Conservation (phyloP, 306 rosid species). For the Oxytropis ochrocephala region DNA sequence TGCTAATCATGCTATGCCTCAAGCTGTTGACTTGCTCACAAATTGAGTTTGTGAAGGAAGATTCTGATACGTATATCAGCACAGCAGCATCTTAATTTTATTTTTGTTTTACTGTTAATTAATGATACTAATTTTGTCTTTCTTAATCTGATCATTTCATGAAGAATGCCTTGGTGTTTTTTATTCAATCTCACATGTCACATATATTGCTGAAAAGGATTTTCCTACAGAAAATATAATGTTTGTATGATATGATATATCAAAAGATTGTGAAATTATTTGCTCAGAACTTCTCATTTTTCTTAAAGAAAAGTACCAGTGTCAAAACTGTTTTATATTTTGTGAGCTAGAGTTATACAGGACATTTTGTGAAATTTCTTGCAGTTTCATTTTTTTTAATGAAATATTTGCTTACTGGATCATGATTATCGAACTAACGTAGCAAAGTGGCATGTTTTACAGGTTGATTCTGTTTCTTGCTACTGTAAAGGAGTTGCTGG, state of each 20-base stretch:
- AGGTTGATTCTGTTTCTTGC: constrained; percentile 96
- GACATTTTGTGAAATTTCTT: background rate
- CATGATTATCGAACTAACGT: constrained; percentile 14
- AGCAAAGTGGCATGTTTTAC: constrained; percentile 26
- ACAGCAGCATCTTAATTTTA: too few species aligned
- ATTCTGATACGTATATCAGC: too few species aligned
- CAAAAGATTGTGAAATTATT: background rate
- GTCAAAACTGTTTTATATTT: background rate
- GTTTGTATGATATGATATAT: background rate
- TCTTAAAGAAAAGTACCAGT: too few species aligned
- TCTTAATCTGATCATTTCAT: background rate
- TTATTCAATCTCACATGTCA: background rate
- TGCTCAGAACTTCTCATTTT: too few species aligned
- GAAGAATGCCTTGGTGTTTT: background rate
- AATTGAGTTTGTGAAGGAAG: background rate
- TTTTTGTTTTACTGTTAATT: too few species aligned
- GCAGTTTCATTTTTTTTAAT: background rate
- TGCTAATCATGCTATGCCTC: too few species aligned
- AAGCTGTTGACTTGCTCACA: too few species aligned
- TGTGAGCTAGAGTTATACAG: too few species aligned
- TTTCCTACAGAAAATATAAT: background rate
- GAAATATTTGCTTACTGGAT: background rate
- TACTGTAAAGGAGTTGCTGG: constrained; percentile 94
- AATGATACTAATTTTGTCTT: background rate
- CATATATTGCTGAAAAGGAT: background rate